These are phyloP conservation scores for Capronia epimyces DNA, from an alignment of 2,329 filamentous ascomycete genomes.

Conservation along the genomic window DNA sequence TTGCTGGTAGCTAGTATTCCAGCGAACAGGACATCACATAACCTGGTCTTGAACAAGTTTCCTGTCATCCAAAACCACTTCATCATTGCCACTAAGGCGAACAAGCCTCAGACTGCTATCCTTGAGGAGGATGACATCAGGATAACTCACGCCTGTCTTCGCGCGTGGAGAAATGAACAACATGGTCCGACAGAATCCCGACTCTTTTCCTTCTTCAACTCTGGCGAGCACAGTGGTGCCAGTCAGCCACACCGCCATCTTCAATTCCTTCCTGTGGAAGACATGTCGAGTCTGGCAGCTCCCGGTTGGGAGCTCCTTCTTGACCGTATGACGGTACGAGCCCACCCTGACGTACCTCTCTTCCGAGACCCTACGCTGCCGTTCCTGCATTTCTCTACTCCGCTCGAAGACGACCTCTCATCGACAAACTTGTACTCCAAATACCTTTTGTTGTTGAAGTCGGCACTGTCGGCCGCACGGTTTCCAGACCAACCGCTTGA, in stretches of 20 bases:
- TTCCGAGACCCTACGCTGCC: constrained; percentile 41
- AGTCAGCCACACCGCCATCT: constrained; percentile 46
- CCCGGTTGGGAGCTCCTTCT: constrained; percentile 47
- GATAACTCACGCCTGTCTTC: constrained; percentile 39
- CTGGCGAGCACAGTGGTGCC: constrained; percentile 44
- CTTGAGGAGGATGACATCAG: constrained; percentile 41
- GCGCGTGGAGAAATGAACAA: constrained; percentile 35
- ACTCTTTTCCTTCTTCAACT: constrained; percentile 49
- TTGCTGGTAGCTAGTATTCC: constrained; percentile 41
- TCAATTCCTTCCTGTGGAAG: constrained; percentile 45
- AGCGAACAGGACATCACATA: constrained; percentile 33
- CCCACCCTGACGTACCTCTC: constrained; percentile 42
- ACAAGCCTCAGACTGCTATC: constrained; percentile 41
- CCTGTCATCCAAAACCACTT: constrained; percentile 47
- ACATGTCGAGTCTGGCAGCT: constrained; percentile 34
- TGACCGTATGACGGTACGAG: constrained; percentile 35
- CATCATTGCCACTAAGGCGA: constrained; percentile 44
- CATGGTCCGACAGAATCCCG: constrained; percentile 19
- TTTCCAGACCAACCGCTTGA: constrained; percentile 7
- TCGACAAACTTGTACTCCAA: constrained; percentile 33
- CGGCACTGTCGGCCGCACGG: constrained; percentile 30
- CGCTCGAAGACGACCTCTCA: constrained; percentile 10
- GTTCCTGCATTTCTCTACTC: constrained; percentile 25
- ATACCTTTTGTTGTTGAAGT: constrained; percentile 42
- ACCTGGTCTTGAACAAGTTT: constrained; percentile 46